A percentile compares a stretch with the other conserved stretches of the same genome.
Evolutionary conservation across 108 stramenopile species (phyloP).

Genomic region (Skeletonema potamos): DNA sequence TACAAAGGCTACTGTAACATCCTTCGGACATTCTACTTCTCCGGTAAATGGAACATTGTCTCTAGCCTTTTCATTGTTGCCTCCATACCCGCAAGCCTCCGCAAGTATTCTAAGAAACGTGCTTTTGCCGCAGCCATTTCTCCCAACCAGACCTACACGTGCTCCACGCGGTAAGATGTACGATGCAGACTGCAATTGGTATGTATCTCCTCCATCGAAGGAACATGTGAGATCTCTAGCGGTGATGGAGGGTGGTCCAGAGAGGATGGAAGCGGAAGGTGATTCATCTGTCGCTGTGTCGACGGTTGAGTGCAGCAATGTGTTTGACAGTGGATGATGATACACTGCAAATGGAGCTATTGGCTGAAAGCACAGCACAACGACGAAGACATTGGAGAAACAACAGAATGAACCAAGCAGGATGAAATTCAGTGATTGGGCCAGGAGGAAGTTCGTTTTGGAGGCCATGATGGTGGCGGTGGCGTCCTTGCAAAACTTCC

Average conservation of each 20-base stretch:
- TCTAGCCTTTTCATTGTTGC: background rate
- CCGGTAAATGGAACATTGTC: constrained; percentile 62
- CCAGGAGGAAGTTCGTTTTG: background rate
- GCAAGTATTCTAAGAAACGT: constrained; percentile 74
- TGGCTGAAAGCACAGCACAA: background rate
- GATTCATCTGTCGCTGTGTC: constrained; percentile 1
- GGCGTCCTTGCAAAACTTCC: background rate
- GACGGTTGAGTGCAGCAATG: background rate
- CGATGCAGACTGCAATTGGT: constrained; percentile 69
- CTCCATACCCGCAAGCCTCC: constrained; percentile 40
- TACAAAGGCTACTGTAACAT: constrained; percentile 63
- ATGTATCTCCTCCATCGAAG: constrained; percentile 65
- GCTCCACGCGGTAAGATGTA: constrained; percentile 72
- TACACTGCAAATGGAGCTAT: background rate
- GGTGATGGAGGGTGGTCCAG: constrained; percentile 27
- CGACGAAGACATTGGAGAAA: background rate
- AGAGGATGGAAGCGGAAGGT: background rate
- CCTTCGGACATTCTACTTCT: constrained; percentile 43
- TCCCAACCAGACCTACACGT: constrained; percentile 67
- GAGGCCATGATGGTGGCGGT: background rate
- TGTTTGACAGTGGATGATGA: background rate
- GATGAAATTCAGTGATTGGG: background rate
- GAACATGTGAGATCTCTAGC: constrained; percentile 38
- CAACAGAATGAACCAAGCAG: background rate
- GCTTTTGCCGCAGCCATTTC: constrained; percentile 80